These are phyloP conservation scores for Zanthoxylum bungeanum DNA, from an alignment of 345 rosid species.

Conservation along the genomic window DNA sequence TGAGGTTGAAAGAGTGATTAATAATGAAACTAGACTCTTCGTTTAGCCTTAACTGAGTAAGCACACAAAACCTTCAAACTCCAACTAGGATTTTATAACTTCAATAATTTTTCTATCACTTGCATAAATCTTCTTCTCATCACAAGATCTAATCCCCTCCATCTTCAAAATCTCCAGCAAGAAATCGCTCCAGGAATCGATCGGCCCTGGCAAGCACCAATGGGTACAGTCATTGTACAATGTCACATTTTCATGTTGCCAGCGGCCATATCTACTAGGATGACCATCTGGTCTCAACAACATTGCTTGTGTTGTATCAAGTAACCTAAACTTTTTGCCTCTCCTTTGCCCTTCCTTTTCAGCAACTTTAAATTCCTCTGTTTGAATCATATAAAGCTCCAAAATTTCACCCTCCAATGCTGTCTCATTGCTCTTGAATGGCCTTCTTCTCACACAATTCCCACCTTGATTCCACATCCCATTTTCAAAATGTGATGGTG, in stretches of 20 bases:
- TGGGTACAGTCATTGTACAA: conserved; percentile 82
- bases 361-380: conserved; percentile 69
- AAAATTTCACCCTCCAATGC: conserved; percentile 38
- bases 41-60: too few relatives aligned
- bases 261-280: conserved; percentile 67
- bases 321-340: conserved; percentile 51
- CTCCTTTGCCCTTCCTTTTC: conserved; percentile 47
- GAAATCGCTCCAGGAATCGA: conserved; percentile 79
- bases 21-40: too few relatives aligned
- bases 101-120: neutral
- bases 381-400: conserved; percentile 60
- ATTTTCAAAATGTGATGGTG: conserved; percentile 78
- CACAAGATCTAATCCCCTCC: conserved; percentile 41
- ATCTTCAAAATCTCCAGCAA: conserved; percentile 77
- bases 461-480: conserved; percentile 90
- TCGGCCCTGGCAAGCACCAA: conserved; percentile 94
- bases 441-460: conserved; percentile 55
- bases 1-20: too few relatives aligned
- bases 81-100: too few relatives aligned
- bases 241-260: conserved; percentile 60
- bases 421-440: conserved; percentile 52
- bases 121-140: neutral
- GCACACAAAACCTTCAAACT: too few relatives aligned
- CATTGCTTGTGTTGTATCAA: conserved; percentile 60
- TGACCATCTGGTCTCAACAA: conserved; percentile 83